A percentile compares a stretch with the other conserved stretches of the same genome.
These are phyloP conservation scores for Fomes fomentarius DNA, from an alignment of 1,284 basidiomycete genomes.

Conservation along the genomic window DNA sequence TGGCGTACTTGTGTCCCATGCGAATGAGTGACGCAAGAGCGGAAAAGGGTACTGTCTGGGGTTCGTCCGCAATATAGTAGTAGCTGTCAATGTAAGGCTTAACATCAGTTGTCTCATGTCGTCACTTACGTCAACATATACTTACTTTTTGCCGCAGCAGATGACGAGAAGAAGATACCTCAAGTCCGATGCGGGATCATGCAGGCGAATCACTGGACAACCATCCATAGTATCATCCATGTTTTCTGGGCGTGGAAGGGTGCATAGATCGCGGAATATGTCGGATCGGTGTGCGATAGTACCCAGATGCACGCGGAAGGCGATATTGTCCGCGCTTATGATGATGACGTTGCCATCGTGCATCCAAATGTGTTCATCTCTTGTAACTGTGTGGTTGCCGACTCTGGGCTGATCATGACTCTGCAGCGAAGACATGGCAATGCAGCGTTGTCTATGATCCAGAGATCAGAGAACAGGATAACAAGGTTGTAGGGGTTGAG, in stretches of 20 bases:
- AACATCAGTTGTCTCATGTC: too few relatives aligned
- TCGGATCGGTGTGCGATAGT: constrained; percentile 18
- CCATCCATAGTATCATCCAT: constrained; percentile 13
- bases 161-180: constrained; percentile 15
- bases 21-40: constrained; percentile 11
- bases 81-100: constrained; percentile 9
- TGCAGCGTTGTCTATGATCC: too few relatives aligned
- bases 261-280: constrained; percentile 23
- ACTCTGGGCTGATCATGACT: too few relatives aligned
- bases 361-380: too few relatives aligned
- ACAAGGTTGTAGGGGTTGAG: too few relatives aligned
- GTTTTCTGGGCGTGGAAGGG: background rate
- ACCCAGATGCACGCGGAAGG: constrained; percentile 18
- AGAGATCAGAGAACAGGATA: too few relatives aligned
- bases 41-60: background rate
- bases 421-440: too few relatives aligned
- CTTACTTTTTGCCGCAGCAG: constrained; percentile 16
- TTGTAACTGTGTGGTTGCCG: too few relatives aligned
- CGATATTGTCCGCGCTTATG: background rate
- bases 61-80: constrained; percentile 6
- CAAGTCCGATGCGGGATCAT: constrained; percentile 20
- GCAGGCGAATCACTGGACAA: constrained; percentile 17
- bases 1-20: constrained; percentile 20
- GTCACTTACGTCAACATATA: too few relatives aligned
- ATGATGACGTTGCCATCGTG: constrained; percentile 19